A percentile compares a stretch with the other conserved stretches of the same genome.
Evolutionary conservation across 202 grass and related monocot species (phyloP).

Genomic region (Panicum hallii): DNA sequence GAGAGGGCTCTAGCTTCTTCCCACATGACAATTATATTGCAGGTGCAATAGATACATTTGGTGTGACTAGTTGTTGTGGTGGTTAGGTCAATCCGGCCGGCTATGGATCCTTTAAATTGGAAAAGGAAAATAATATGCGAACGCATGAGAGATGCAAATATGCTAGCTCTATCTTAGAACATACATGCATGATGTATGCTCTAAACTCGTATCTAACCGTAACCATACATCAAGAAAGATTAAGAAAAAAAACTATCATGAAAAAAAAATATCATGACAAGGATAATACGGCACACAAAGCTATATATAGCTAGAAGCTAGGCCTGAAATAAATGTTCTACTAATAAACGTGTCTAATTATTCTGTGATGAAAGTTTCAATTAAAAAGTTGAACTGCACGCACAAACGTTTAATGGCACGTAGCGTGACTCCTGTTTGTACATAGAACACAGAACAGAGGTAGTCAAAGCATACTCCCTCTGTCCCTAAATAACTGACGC

Average conservation of each 20-base stretch:
- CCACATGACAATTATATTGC: background rate
- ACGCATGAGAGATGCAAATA: background rate
- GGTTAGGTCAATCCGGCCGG: constrained; percentile 8
- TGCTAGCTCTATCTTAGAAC: background rate
- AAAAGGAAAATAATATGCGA: background rate
- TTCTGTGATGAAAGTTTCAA: background rate
- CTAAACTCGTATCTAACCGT: too few relatives aligned
- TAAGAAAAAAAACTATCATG: too few relatives aligned
- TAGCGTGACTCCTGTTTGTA: background rate
- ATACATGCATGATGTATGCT: background rate
- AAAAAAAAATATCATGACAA: too few relatives aligned
- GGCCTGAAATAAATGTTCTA: too few relatives aligned
- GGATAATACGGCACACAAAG: too few relatives aligned
- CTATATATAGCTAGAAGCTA: too few relatives aligned
- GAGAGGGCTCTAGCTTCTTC: background rate
- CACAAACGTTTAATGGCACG: too few relatives aligned
- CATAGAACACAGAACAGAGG: background rate
- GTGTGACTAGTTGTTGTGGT: constrained; percentile 33
- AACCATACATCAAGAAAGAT: too few relatives aligned
- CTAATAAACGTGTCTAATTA: too few relatives aligned
- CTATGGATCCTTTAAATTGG: background rate
- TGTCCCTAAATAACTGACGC: too few relatives aligned
- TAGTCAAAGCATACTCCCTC: background rate
- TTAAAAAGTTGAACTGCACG: too few relatives aligned
- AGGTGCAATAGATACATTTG: background rate